These are phyloP conservation scores for Tillandsia leiboldiana DNA, from an alignment of 176 grass and related monocot genomes.

Conservation along the genomic window DNA sequence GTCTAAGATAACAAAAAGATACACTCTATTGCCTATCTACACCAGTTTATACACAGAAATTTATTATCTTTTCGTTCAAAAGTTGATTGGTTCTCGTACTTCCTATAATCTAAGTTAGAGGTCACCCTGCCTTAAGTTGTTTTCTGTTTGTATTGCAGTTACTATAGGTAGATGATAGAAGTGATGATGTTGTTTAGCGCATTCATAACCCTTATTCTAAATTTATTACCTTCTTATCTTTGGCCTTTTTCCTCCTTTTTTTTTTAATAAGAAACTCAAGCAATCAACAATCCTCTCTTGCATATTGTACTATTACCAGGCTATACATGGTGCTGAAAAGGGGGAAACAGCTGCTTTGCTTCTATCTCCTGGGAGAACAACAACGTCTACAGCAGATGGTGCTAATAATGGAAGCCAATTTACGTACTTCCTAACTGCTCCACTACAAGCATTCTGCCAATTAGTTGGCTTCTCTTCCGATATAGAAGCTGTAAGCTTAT, in stretches of 20 bases:
- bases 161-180: neutral
- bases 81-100: neutral
- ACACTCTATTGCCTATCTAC: too few relatives aligned
- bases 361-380: constrained; percentile 63
- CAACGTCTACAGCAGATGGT: constrained; percentile 43
- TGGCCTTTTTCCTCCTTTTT: neutral
- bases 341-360: constrained; percentile 73
- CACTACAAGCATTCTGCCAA: constrained; percentile 90
- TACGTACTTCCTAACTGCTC: constrained; percentile 93
- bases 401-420: constrained; percentile 60
- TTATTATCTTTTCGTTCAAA: too few relatives aligned
- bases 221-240: neutral
- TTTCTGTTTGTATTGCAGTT: neutral
- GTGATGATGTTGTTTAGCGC: neutral
- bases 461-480: constrained; percentile 70
- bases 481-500: constrained; percentile 46
- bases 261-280: neutral
- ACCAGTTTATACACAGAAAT: too few relatives aligned
- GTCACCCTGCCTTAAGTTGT: neutral
- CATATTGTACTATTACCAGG: constrained; percentile 34
- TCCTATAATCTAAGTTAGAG: neutral
- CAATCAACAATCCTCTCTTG: neutral
- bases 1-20: too few relatives aligned
- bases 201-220: neutral
- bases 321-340: constrained; percentile 74